Evolutionary conservation across 768 basidiomycete genomes (phyloP).

Genomic region (Stropharia rugosoannulata): DNA sequence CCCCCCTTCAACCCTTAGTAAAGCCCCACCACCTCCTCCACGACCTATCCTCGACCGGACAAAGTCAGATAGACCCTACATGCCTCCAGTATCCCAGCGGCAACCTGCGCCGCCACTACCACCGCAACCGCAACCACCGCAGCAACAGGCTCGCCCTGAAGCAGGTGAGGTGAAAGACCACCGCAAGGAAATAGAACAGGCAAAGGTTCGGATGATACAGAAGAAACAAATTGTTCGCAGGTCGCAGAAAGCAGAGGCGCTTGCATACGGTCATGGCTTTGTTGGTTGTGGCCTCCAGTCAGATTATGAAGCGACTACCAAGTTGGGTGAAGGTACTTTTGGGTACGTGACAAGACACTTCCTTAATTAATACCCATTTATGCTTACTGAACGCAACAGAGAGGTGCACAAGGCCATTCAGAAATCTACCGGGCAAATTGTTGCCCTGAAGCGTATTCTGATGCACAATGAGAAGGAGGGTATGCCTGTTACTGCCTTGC

Average conservation of each 20-base stretch:
- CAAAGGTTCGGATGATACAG: constrained; percentile 23
- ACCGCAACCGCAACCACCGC: constrained; percentile 4
- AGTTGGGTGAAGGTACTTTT: constrained; percentile 96
- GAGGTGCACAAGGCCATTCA: constrained; percentile 91
- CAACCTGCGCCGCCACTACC: constrained; percentile 4
- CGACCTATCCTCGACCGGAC: too few species aligned
- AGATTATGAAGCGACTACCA: constrained; percentile 81
- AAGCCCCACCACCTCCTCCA: too few species aligned
- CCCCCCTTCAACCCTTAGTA: constrained; percentile 10
- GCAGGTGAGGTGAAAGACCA: constrained; percentile 10
- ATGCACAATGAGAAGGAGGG: constrained; percentile 98
- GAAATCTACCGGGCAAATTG: constrained; percentile 52
- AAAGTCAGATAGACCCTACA: too few species aligned
- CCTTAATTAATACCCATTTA: constrained; percentile 8
- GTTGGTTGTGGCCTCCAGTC: constrained; percentile 66
- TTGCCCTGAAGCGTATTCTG: constrained; percentile 92
- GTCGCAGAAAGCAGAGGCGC: constrained; percentile 61
- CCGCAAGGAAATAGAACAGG: constrained; percentile 22
- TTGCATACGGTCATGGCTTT: constrained; percentile 67
- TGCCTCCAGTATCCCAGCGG: constrained; percentile 14
- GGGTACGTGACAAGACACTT: constrained; percentile 56
- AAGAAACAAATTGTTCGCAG: constrained; percentile 48
- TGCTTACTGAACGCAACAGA: constrained; percentile 34
- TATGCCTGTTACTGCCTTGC: constrained; percentile 93
- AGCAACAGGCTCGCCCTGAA: background rate